Evolutionary conservation across 2,329 filamentous ascomycete genomes (phyloP).

Genomic region (Delphinella strobiligena): DNA sequence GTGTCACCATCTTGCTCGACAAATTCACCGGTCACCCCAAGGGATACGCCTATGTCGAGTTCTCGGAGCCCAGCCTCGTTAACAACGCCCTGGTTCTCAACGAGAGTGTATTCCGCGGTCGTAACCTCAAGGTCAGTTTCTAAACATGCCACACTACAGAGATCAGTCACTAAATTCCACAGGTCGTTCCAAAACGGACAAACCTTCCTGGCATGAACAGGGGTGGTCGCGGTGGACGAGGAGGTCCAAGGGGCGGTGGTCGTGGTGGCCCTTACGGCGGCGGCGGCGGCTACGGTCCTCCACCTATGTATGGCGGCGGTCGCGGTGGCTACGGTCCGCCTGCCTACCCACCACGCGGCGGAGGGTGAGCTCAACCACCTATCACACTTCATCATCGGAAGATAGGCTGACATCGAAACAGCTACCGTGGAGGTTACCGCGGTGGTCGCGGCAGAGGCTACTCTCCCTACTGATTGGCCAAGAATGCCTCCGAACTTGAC

Average conservation of each 20-base stretch:
- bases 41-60: constrained; percentile 98
- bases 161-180: neutral
- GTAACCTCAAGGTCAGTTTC: constrained; percentile 74
- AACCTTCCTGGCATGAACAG: constrained; percentile 92
- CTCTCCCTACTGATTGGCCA: constrained; percentile 21
- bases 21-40: constrained; percentile 99
- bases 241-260: constrained; percentile 38
- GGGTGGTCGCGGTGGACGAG: constrained; percentile 51
- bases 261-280: constrained; percentile 21
- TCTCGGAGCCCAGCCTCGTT: constrained; percentile 85
- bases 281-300: constrained; percentile 41
- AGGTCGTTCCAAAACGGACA: constrained; percentile 86
- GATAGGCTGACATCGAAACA: constrained; percentile 8
- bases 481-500: neutral
- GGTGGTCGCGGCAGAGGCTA: constrained; percentile 22
- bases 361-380: constrained; percentile 21
- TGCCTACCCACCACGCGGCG: constrained; percentile 24
- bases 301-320: constrained; percentile 31
- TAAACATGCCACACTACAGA: constrained; percentile 6
- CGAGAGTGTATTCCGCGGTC: constrained; percentile 88
- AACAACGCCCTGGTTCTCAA: constrained; percentile 90
- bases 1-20: constrained; percentile 91
- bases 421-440: constrained; percentile 25
- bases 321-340: constrained; percentile 30
- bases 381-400: neutral